These are phyloP conservation scores for Trichophyton rubrum DNA, from an alignment of 2,329 filamentous ascomycete genomes.

Conservation along the genomic window DNA sequence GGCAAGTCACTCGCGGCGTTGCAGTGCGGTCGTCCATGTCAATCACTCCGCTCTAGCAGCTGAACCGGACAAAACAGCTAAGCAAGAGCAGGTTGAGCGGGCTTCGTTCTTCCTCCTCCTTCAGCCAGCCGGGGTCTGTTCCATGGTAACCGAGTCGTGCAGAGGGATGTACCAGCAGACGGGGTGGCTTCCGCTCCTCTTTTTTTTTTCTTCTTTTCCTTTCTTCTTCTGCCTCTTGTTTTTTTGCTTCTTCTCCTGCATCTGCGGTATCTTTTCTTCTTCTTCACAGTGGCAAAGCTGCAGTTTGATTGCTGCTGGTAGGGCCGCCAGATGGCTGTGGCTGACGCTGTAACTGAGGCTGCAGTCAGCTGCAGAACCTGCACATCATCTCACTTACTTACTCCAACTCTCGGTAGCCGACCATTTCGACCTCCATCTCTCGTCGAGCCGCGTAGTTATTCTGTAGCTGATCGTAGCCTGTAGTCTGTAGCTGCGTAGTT, in stretches of 20 bases:
- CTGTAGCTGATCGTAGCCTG: not conserved
- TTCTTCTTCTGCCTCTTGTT: not conserved
- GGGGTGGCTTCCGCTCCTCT: not conserved
- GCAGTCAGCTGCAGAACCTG: not conserved
- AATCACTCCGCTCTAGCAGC: too few species aligned
- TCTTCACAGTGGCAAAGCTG: not conserved
- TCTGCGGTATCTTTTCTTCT: not conserved
- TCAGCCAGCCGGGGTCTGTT: slow-evolving; percentile 1
- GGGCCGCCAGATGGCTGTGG: not conserved
- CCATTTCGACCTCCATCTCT: not conserved
- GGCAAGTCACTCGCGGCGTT: too few species aligned
- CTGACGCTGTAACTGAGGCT: not conserved
- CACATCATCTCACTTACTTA: not conserved
- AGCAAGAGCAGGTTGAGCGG: too few species aligned
- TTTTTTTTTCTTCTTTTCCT: not conserved
- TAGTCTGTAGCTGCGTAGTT: not conserved
- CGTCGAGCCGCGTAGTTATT: not conserved
- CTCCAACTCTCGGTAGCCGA: not conserved
- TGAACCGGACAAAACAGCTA: too few species aligned
- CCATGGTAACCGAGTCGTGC: slow-evolving; percentile 1
- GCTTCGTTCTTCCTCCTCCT: not conserved
- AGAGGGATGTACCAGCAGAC: not conserved
- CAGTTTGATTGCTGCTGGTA: not conserved
- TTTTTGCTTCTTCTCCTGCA: not conserved
- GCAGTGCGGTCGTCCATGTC: too few species aligned